Conservation (phyloP, 306 rosid species). For the Amphicarpaea edgeworthii region DNA sequence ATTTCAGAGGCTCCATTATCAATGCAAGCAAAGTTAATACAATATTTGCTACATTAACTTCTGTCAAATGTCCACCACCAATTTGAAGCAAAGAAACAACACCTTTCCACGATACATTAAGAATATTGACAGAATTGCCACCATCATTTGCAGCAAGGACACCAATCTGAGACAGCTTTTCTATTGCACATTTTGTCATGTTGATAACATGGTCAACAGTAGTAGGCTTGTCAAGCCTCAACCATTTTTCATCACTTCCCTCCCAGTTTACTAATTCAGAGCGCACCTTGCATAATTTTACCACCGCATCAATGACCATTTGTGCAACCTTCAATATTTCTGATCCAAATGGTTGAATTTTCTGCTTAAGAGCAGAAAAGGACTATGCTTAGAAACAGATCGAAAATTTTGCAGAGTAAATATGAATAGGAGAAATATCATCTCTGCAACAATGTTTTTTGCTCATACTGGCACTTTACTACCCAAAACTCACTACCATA, state of each 20-base stretch:
- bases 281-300: conserved; percentile 69
- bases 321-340: conserved; percentile 65
- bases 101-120: conserved; percentile 92
- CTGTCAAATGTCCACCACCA: conserved; percentile 60
- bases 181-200: conserved; percentile 64
- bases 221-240: conserved; percentile 50
- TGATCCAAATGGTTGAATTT: conserved; percentile 62
- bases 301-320: conserved; percentile 61
- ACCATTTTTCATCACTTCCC: conserved; percentile 49
- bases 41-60: conserved; percentile 60
- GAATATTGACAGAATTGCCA: conserved; percentile 80
- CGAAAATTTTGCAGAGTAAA: conserved; percentile 28
- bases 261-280: conserved; percentile 60
- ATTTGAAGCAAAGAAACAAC: conserved; percentile 88
- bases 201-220: conserved; percentile 58
- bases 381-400: conserved; percentile 18
- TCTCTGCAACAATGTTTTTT: background rate
- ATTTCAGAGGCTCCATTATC: conserved; percentile 71
- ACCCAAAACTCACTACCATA: conserved; percentile 20
- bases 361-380: conserved; percentile 59
- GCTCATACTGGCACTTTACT: conserved; percentile 16
- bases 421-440: conserved; percentile 28
- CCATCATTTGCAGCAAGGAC: conserved; percentile 83
- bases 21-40: conserved; percentile 66
- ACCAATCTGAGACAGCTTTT: conserved; percentile 77